A percentile compares a stretch with the other conserved stretches of the same genome.
Conservation (phyloP, 192 early-diverging fungal genomes). For the Rhizophagus clarus region DNA sequence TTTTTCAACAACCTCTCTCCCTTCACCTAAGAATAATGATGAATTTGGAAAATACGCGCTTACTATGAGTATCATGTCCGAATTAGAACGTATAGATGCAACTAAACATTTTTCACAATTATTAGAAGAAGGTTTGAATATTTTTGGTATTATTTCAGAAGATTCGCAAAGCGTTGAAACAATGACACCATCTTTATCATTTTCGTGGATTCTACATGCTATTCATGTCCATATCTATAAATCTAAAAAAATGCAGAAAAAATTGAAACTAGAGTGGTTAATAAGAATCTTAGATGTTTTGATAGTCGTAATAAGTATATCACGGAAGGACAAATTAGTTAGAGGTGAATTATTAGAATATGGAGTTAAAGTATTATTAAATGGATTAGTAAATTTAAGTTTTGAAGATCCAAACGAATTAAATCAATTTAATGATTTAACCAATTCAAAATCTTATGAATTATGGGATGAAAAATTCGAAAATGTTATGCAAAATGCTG, state of each 20-base stretch:
- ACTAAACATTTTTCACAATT: neutral
- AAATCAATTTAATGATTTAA: neutral
- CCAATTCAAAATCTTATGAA: neutral
- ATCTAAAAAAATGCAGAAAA: conserved; percentile 22
- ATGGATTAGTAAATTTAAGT: conserved; percentile 37
- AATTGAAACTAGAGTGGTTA: conserved; percentile 42
- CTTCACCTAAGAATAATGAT: neutral
- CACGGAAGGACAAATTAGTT: neutral
- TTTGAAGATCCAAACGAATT: conserved; percentile 31
- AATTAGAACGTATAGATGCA: neutral
- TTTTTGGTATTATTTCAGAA: neutral
- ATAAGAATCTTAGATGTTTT: conserved; percentile 52
- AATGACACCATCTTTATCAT: conserved; percentile 24
- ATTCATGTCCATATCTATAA: conserved; percentile 30
- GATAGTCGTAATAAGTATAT: conserved; percentile 41
- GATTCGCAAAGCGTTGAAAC: neutral
- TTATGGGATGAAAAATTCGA: conserved; percentile 1
- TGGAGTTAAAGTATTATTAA: conserved; percentile 34
- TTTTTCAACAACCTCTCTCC: neutral
- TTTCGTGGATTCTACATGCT: conserved; percentile 40
- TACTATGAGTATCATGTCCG: conserved; percentile 3
- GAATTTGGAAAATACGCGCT: conserved; percentile 1
- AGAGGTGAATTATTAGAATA: conserved; percentile 19
- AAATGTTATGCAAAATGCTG: conserved; percentile 1
- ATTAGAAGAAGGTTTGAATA: conserved; percentile 18